Evolutionary conservation across 2,329 filamentous ascomycete species (phyloP).

Genomic region (Colletotrichum sp.): DNA sequence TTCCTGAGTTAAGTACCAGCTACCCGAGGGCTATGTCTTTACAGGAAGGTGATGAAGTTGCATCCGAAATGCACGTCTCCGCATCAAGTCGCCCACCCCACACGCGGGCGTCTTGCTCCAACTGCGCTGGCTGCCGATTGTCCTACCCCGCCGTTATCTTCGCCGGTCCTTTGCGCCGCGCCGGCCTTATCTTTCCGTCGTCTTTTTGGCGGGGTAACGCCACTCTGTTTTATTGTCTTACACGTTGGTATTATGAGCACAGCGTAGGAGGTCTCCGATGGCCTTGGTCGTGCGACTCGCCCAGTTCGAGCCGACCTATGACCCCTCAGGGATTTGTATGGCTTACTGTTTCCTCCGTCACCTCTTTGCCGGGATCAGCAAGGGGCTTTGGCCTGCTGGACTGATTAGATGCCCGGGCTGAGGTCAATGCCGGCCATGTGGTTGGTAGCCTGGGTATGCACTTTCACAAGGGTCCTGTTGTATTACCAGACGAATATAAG

Average conservation of each 20-base stretch:
- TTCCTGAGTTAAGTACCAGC: constrained; percentile 1
- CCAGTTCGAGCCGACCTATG: not conserved
- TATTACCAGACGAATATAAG: constrained; percentile 7
- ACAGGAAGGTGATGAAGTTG: constrained; percentile 21
- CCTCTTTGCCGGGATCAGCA: not conserved
- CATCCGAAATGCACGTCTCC: constrained; percentile 11
- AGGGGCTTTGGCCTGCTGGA: not conserved
- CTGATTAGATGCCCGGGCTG: not conserved
- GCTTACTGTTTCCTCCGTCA: not conserved
- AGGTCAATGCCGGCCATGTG: not conserved
- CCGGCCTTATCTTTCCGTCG: constrained; percentile 1
- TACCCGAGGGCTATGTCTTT: constrained; percentile 13
- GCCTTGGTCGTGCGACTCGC: not conserved
- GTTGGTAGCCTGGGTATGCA: not conserved
- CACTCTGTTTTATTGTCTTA: constrained; percentile 6
- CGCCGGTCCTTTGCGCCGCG: not conserved
- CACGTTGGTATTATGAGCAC: constrained; percentile 7
- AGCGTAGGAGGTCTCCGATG: constrained; percentile 12
- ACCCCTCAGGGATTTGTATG: not conserved
- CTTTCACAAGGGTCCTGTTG: not conserved
- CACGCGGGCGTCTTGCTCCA: constrained; percentile 4
- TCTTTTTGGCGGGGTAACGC: constrained; percentile 5
- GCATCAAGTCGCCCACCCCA: constrained; percentile 8
- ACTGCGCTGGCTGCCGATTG: constrained; percentile 7
- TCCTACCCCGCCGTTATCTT: constrained; percentile 23